phyloP scores from a whole-genome alignment of 495 filamentous ascomycete genomes.

The Xylaria castorea region DNA sequence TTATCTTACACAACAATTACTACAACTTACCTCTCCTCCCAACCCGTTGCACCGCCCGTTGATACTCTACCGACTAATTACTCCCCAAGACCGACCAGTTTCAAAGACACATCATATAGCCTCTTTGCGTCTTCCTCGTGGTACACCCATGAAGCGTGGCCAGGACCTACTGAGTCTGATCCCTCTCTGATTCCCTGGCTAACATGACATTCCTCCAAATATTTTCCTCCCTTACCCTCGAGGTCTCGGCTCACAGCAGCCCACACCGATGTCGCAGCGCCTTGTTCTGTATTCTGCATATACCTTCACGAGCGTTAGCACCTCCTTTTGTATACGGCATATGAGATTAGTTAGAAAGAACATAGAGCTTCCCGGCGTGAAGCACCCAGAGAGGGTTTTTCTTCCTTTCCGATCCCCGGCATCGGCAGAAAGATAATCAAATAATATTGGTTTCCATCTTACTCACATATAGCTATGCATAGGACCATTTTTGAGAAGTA shows the following conservation, averaged over 20 bases:
- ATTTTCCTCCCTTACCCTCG: constrained; percentile 49
- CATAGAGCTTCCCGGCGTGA: background rate
- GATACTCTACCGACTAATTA: background rate
- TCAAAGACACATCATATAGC: constrained; percentile 17
- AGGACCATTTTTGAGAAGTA: constrained; percentile 28
- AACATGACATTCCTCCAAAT: constrained; percentile 46
- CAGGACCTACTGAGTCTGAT: constrained; percentile 10
- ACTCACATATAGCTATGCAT: constrained; percentile 34
- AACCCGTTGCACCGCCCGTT: background rate
- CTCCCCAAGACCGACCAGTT: constrained; percentile 3
- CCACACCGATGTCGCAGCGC: constrained; percentile 55
- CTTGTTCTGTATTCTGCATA: constrained; percentile 51
- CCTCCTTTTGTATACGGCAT: constrained; percentile 19
- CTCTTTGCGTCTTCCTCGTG: constrained; percentile 20
- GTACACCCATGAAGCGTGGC: constrained; percentile 10
- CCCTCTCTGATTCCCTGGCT: background rate
- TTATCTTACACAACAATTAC: background rate
- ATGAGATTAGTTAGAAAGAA: background rate
- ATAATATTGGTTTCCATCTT: constrained; percentile 35
- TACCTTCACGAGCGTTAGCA: constrained; percentile 33
- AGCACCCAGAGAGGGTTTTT: background rate
- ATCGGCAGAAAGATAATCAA: background rate
- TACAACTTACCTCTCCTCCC: background rate
- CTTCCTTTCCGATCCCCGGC: background rate
- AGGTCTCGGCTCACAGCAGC: constrained; percentile 50